Evolutionary conservation across 352 stramenopile species (phyloP), one percentile per base, ranked within the genome.

Genomic region (Pythium plurisporium): DNA sequence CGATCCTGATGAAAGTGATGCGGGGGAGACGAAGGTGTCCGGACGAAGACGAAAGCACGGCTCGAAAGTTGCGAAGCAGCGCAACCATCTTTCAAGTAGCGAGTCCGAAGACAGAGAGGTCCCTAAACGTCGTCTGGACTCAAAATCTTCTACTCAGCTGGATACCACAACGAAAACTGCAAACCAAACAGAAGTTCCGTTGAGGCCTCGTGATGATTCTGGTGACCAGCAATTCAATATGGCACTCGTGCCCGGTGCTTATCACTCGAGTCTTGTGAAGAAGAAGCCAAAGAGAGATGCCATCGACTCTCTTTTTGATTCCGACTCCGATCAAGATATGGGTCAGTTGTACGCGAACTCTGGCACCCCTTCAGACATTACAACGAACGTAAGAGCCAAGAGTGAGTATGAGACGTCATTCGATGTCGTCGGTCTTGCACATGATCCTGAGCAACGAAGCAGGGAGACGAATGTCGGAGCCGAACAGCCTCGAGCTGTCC

Each of bases 231-330:
- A 44, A 19, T 27, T 17, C 0, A 44, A 25, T 15, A 26, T 20
- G n/a, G n/a, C n/a, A n/a, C n/a, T n/a, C n/a, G n/a, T n/a, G n/a
- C n/a, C n/a, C n/a, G n/a, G n/a, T n/a, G 14, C 38, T 25, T 26
- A 15, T 14, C 26, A 15, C 17, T 44, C 2, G n/a, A 12, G 38
- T 44, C 19, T 36, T 12, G 8, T 12, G 26, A 42, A 49, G 38
- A 38, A 52, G n/a, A 59, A 62, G n/a, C 1, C 34, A 9, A 64
- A 65, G 43, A 46, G 50, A 22, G 81, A 91, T 55, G 54, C 64
- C 15, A 89, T 91, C 36, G 79, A 91, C 57, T 73, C 77, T 27
- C 59, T 91, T 4, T 91, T 91, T 33, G 79, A 89, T 38, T 60
- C 50, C 2, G 74, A 72, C 0, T 55, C 63, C 20, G 82, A 86